These are phyloP conservation scores for Candida suzukii DNA, from an alignment of 805 yeast genomes.

Conservation along the genomic window DNA sequence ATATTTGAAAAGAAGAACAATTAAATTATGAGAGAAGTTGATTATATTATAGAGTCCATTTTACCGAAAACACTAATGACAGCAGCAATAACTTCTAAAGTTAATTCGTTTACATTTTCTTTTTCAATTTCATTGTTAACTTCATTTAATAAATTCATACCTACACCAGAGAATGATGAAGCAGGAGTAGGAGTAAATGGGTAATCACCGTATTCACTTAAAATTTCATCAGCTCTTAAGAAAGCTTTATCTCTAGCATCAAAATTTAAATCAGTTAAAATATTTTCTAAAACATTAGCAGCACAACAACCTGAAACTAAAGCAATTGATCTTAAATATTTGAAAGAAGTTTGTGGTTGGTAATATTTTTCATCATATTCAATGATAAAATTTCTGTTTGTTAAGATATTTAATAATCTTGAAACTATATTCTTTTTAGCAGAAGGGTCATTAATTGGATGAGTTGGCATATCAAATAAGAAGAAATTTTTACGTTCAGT, in stretches of 20 bases:
- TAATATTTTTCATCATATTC: slow-evolving; percentile 53
- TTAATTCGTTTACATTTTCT: slow-evolving; percentile 49
- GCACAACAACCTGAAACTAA: slow-evolving; percentile 89
- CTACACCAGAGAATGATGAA: slow-evolving; percentile 58
- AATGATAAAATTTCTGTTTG: slow-evolving; percentile 61
- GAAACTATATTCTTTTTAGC: slow-evolving; percentile 77
- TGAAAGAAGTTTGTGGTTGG: slow-evolving; percentile 60
- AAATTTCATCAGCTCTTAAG: slow-evolving; percentile 87
- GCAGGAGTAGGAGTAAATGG: slow-evolving; percentile 60
- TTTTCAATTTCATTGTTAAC: slow-evolving; percentile 43
- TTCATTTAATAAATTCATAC: slow-evolving; percentile 56
- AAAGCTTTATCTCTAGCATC: slow-evolving; percentile 91
- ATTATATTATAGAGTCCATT: slow-evolving; percentile 79
- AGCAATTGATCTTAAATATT: slow-evolving; percentile 69
- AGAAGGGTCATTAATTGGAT: slow-evolving; percentile 82
- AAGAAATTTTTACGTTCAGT: slow-evolving; percentile 94
- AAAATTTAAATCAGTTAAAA: slow-evolving; percentile 65
- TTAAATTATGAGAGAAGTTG: neutral
- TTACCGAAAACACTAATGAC: slow-evolving; percentile 84
- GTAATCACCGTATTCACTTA: slow-evolving; percentile 73
- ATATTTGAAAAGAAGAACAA: slow-evolving; percentile 9
- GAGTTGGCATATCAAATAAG: slow-evolving; percentile 97
- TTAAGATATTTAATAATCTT: slow-evolving; percentile 63
- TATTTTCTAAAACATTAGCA: slow-evolving; percentile 93
- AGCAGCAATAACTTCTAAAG: slow-evolving; percentile 86